Base-by-base conservation (phyloP, 225 moss, liverwort and hornwort species). In the Takakia lepidozioides region DNA sequence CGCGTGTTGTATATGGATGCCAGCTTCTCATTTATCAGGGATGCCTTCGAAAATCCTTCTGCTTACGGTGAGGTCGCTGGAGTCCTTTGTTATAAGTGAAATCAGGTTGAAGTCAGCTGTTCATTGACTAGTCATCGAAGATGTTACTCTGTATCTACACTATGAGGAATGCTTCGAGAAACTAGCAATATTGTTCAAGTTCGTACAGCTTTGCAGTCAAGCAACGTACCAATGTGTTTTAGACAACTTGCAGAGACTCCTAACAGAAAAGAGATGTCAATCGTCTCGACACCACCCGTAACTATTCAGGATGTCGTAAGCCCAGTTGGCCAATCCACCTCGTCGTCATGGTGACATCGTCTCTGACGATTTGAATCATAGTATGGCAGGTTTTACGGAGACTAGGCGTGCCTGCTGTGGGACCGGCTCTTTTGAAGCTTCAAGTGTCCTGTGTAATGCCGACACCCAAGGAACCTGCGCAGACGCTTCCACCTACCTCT, bases 41-140 rank as follows among this genome's bases (percentile, higher is more conserved):
- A 65, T 0, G 45, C 60, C 17, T 43, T 22, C 62, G 25, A 58
- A 38, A 62, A 78, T 38, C 78, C 78, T 27, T 48, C 68, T 1
- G 43, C 72, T 64, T 65, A 50, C 16, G 61, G 69, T 74, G 29
- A 48, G 25, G n/a, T n/a, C n/a, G n/a, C n/a, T n/a, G n/a, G n/a
- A n/a, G n/a, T n/a, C n/a, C n/a, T n/a, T 48, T n/a, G 45, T 46
- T 8, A 40, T 13, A n/a, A 14, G 38, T 1, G 19, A 16, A 6
- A 13, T 16, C 6, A 6, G 16, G 17, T 19, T 40, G 15, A 19
- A 40, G 3, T 19, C 32, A 34, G 16, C 40, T 40, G 4, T 16
- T 40, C 17, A 40, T 10, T 34, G 32, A 13, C 11, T 34, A 13
- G 32, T 5, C 32, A 5, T 34, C n/a, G n/a, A n/a, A n/a, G n/a